phyloP scores from a whole-genome alignment of 495 filamentous ascomycete genomes.

The Hyphodiscus hymeniophilus region DNA sequence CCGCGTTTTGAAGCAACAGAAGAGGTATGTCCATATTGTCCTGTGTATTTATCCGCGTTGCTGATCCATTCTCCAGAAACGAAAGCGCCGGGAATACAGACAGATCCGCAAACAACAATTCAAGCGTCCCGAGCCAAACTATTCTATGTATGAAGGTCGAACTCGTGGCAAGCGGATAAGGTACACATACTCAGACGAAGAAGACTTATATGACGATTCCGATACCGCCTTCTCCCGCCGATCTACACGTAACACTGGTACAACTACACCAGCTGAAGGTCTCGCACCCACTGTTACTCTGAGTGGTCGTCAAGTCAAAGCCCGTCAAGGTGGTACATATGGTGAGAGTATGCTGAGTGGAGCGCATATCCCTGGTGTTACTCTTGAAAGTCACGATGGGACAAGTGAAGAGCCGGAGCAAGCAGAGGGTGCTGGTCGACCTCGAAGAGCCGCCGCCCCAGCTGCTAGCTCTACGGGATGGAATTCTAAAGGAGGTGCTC shows the following conservation, averaged over 20 bases:
- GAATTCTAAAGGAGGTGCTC: slow-evolving; percentile 26
- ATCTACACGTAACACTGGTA: slow-evolving; percentile 66
- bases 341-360: slow-evolving; percentile 58
- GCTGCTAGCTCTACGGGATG: slow-evolving; percentile 31
- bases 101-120: slow-evolving; percentile 80
- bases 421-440: slow-evolving; percentile 12
- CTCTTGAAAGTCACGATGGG: slow-evolving; percentile 15
- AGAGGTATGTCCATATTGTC: slow-evolving; percentile 48
- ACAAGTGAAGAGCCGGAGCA: slow-evolving; percentile 9
- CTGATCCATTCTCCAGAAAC: slow-evolving; percentile 51
- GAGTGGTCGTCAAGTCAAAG: slow-evolving; percentile 79
- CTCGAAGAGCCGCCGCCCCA: slow-evolving; percentile 17
- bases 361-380: slow-evolving; percentile 32
- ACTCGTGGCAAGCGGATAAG: slow-evolving; percentile 92
- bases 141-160: slow-evolving; percentile 91
- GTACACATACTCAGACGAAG: slow-evolving; percentile 92
- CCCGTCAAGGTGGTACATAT: slow-evolving; percentile 66
- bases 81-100: slow-evolving; percentile 86
- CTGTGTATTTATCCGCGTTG: slow-evolving; percentile 24
- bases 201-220: slow-evolving; percentile 62
- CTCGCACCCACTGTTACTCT: slow-evolving; percentile 69
- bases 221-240: slow-evolving; percentile 61
- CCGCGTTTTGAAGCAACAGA: slow-evolving; percentile 93
- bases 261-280: slow-evolving; percentile 60
- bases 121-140: slow-evolving; percentile 76